phyloP scores from a whole-genome alignment of 1,284 basidiomycete species.

The Cryptococcus wingfieldii region DNA sequence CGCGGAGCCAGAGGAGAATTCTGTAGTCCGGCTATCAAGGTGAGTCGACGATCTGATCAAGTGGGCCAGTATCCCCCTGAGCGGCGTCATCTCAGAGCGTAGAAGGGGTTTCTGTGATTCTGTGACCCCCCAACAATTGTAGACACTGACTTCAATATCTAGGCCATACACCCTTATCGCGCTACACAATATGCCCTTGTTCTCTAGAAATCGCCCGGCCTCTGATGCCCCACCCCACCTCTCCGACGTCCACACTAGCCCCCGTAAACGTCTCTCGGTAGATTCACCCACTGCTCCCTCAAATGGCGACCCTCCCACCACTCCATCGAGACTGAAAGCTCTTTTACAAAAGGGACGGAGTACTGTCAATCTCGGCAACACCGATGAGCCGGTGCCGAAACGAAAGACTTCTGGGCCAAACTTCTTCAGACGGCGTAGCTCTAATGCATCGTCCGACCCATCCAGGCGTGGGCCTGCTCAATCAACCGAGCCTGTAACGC shows the following conservation, averaged over 20 bases:
- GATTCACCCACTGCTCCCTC: slow-evolving; percentile 1
- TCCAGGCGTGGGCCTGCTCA: neutral
- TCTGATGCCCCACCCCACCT: slow-evolving; percentile 11
- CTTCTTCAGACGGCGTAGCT: slow-evolving; percentile 9
- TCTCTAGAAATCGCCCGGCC: slow-evolving; percentile 11
- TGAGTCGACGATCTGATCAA: too few species aligned
- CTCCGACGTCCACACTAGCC: neutral
- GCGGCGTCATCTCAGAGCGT: too few species aligned
- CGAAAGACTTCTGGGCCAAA: slow-evolving; percentile 17
- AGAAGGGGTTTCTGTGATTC: too few species aligned
- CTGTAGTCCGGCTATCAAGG: too few species aligned
- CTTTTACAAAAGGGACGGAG: slow-evolving; percentile 12
- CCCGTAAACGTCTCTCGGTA: slow-evolving; percentile 12
- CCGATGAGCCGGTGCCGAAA: slow-evolving; percentile 9
- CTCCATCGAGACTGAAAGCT: slow-evolving; percentile 17
- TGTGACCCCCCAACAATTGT: too few species aligned
- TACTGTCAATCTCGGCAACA: slow-evolving; percentile 6
- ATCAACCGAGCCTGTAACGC: slow-evolving; percentile 3
- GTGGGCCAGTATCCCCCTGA: too few species aligned
- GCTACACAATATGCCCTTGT: neutral
- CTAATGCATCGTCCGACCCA: neutral
- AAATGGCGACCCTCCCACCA: neutral
- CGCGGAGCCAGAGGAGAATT: too few species aligned
- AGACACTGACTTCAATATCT: too few species aligned
- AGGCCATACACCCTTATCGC: too few species aligned